Conservation (phyloP, 1,284 basidiomycete species). For the Tilletia walkeri region DNA sequence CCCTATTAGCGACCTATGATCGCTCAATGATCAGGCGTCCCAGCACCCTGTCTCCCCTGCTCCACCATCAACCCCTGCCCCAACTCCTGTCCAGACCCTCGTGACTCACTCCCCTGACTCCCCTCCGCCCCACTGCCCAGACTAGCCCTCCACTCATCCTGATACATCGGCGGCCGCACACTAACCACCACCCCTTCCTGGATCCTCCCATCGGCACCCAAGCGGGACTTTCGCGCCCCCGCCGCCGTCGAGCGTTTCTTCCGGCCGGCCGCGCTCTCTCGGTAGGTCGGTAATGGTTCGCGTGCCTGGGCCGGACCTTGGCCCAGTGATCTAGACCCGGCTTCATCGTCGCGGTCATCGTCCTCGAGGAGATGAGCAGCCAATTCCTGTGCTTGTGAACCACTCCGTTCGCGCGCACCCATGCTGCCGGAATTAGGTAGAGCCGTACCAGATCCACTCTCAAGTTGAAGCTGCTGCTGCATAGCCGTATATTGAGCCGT, state of each 20-base stretch:
- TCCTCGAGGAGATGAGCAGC: neutral
- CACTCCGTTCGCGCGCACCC: too few species aligned
- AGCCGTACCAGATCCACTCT: too few species aligned
- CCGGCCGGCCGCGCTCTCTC: neutral
- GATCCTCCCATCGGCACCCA: neutral
- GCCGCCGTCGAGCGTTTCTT: neutral
- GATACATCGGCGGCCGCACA: neutral
- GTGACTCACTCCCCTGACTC: neutral
- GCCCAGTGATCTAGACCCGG: neutral
- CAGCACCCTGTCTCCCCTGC: too few species aligned
- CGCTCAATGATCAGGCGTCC: too few species aligned
- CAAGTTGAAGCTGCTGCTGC: too few species aligned
- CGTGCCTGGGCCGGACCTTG: neutral
- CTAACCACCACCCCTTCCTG: constrained; percentile 4
- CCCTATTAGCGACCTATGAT: too few species aligned
- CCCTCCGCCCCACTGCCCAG: neutral
- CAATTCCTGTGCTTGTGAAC: too few species aligned
- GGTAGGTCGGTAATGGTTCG: neutral
- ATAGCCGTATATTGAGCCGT: too few species aligned
- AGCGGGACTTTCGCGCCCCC: neutral
- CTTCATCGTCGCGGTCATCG: neutral
- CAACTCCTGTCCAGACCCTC: neutral
- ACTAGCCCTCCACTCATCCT: constrained; percentile 3
- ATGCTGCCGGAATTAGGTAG: too few species aligned
- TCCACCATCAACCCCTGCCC: neutral